phyloP scores from a whole-genome alignment of 192 early-diverging fungal genomes.

The Backusella tuberculispora region DNA sequence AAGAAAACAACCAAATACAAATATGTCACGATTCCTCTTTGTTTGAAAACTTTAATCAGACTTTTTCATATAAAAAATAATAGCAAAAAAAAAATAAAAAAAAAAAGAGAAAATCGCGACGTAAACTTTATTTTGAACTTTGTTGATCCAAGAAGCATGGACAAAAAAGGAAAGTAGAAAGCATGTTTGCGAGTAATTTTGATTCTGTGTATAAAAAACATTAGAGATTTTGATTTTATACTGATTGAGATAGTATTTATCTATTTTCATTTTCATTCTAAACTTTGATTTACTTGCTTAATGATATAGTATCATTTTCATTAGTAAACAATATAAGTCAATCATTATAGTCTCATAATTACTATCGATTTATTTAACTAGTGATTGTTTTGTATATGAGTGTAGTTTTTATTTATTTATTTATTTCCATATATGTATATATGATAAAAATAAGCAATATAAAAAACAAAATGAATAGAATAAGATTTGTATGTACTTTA shows the following conservation, averaged over 20 bases:
- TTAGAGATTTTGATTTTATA: background rate
- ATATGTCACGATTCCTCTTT: background rate
- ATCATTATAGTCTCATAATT: no score
- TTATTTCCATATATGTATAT: background rate
- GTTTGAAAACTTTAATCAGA: conserved; percentile 4
- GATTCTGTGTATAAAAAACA: background rate
- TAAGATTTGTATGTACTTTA: background rate
- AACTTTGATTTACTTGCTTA: no score
- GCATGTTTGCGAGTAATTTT: background rate
- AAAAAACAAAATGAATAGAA: conserved; percentile 1
- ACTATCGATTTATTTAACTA: no score
- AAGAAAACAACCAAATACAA: background rate
- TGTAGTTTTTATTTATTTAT: no score
- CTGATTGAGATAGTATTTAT: background rate
- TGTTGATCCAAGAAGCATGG: background rate
- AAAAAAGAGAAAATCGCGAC: no score
- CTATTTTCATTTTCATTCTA: no score
- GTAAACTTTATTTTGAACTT: conserved; percentile 6
- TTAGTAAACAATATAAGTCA: no score
- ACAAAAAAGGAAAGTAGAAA: background rate
- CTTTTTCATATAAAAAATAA: background rate
- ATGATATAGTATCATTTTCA: no score
- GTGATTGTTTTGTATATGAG: no score
- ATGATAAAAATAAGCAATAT: background rate
- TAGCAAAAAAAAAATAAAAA: background rate